Base-by-base conservation (phyloP, 2,329 filamentous ascomycete species). In the Diaporthe citrichinensis region DNA sequence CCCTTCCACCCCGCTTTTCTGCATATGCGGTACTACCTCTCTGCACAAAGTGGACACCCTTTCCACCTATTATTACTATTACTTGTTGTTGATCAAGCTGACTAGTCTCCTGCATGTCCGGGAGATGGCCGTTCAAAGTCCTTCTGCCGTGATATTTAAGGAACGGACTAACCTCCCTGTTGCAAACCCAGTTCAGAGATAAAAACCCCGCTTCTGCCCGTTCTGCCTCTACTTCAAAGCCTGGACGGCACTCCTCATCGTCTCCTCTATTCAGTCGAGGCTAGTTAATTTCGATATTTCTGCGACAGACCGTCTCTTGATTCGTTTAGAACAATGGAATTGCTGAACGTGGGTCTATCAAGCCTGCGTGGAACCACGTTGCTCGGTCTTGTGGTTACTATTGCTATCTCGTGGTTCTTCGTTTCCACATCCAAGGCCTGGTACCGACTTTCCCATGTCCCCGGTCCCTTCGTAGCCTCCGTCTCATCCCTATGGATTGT, bases 21-120 rank as follows among this genome's bases (percentile, higher is more conserved):
- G 62, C 65, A 68, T 68, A 68, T 68, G 65, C 65, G 14, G 23
- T 68, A 53, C 65, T 28, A 68, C 65, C 65, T 68, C 31, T 53
- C 34, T 34, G n/a, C 31, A 34, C 34, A 9, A 28, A n/a, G 31
- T 68, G 46, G 46, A 36, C 46, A 28, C 46, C 1, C 31, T 10
- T 5, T 44, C 44, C 44, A 68, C 65, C 65, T 68, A 68, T 68
- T 20, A 14, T 6, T 28, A 17, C 28, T 39, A 6, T 28, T 20
- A 6, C 15, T 1, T 25, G 14, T 28, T 39, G 34, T 20, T 53
- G 31, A 41, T 39, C 65, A 51, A 53, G 46, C 65, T 68, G 2
- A 15, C 49, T 53, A 53, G 65, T 39, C 14, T 28, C 65, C 46
- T 68, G 62, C 46, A 25, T 14, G 46, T 39, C 46, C 23, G 31